A percentile compares a stretch with the other conserved stretches of the same genome.
These are phyloP conservation scores for Nakazawaea siamensis DNA, from an alignment of 805 yeast genomes.

Conservation along the genomic window DNA sequence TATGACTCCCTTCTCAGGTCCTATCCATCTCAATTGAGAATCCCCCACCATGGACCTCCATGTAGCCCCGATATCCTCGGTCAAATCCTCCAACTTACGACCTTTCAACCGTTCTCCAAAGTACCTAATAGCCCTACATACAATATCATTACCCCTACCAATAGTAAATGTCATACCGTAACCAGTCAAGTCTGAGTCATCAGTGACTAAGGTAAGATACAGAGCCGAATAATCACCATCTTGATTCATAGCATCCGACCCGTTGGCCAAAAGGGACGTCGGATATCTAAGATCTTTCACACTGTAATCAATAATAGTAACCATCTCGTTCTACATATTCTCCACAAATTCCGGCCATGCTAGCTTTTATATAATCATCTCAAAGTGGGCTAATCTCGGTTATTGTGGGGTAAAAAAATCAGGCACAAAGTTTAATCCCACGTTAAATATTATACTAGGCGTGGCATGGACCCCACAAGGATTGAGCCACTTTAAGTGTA, in stretches of 20 bases:
- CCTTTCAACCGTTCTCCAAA: constrained; percentile 28
- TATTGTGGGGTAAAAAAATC: no score
- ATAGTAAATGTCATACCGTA: constrained; percentile 35
- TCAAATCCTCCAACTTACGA: constrained; percentile 22
- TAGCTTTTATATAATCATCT: no score
- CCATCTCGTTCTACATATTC: no score
- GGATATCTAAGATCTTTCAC: constrained; percentile 22
- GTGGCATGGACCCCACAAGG: no score
- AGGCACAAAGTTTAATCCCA: no score
- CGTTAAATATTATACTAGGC: no score
- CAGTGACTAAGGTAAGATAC: constrained; percentile 25
- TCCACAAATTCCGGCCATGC: no score
- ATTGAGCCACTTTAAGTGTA: no score
- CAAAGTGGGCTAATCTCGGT: no score
- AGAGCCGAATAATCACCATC: constrained; percentile 34
- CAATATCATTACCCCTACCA: constrained; percentile 30
- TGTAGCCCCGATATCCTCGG: constrained; percentile 29
- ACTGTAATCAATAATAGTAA: background rate
- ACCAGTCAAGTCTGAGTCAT: constrained; percentile 21
- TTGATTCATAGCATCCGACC: constrained; percentile 34
- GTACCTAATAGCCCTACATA: constrained; percentile 25
- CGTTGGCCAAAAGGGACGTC: constrained; percentile 29
- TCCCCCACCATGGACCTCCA: constrained; percentile 32
- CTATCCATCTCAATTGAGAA: constrained; percentile 34
- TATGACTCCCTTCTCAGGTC: constrained; percentile 35